Conservation (phyloP, 2,329 filamentous ascomycete species). For the Pseudohalonectria lignicola region DNA sequence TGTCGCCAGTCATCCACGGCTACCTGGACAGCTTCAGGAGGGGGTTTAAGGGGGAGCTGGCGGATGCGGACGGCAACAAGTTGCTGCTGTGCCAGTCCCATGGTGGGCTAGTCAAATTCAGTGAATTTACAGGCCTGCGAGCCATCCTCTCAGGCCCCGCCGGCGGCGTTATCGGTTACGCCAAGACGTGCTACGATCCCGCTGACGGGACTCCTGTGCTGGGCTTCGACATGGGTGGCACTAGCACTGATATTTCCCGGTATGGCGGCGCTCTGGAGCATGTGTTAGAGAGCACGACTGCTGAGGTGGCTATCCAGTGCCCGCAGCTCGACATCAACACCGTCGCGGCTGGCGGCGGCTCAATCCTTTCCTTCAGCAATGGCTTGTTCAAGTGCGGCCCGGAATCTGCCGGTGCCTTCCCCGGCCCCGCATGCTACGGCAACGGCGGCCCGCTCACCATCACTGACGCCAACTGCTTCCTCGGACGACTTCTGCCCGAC, state of each 20-base stretch:
- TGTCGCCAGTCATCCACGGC: conserved; percentile 59
- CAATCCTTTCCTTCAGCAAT: conserved; percentile 75
- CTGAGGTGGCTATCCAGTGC: conserved; percentile 83
- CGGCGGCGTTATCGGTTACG: conserved; percentile 62
- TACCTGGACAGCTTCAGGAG: conserved; percentile 58
- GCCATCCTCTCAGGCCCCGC: conserved; percentile 62
- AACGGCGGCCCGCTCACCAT: conserved; percentile 84
- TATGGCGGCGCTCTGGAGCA: conserved; percentile 49
- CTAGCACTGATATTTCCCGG: conserved; percentile 6
- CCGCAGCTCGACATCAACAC: conserved; percentile 93
- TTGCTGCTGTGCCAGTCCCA: background rate
- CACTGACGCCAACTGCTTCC: conserved; percentile 80
- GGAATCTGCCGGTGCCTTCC: conserved; percentile 79
- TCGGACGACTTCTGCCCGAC: conserved; percentile 74
- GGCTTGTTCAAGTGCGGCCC: conserved; percentile 86
- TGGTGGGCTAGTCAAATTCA: no score
- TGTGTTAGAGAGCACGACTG: conserved; percentile 56
- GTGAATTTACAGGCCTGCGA: conserved; percentile 21
- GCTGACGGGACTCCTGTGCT: conserved; percentile 49
- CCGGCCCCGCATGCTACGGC: conserved; percentile 81
- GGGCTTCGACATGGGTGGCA: conserved; percentile 55
- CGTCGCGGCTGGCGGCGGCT: conserved; percentile 82
- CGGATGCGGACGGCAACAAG: conserved; percentile 21
- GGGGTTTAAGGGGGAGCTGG: conserved; percentile 55
- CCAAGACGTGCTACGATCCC: conserved; percentile 59